phyloP scores from a whole-genome alignment of 345 rosid species.

The Geranium rotundifolium region DNA sequence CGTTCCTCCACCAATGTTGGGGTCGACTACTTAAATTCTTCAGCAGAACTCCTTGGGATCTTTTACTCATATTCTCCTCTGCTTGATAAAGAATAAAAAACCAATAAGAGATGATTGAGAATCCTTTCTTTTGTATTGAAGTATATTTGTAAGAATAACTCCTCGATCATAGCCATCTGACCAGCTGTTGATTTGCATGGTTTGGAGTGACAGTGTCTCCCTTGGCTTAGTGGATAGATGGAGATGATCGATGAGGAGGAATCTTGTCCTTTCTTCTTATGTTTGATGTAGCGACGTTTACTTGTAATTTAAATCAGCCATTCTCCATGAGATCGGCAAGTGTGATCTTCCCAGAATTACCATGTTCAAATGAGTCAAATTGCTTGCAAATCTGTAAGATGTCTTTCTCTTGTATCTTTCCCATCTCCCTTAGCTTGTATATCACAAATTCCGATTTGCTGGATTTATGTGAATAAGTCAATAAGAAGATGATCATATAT shows the following conservation, averaged over 20 bases:
- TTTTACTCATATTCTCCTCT: too few relatives aligned
- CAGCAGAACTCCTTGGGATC: too few relatives aligned
- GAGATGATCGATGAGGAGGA: neutral
- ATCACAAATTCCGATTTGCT: constrained; percentile 59
- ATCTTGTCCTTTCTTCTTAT: too few relatives aligned
- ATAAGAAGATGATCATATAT: neutral
- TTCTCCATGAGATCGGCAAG: constrained; percentile 40
- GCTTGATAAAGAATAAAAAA: neutral
- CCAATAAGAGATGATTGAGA: neutral
- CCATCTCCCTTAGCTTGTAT: constrained; percentile 77
- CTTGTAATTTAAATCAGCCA: constrained; percentile 8
- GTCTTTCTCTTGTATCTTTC: constrained; percentile 52
- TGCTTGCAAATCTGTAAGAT: constrained; percentile 39
- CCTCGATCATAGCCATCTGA: too few relatives aligned
- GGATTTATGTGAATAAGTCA: constrained; percentile 16
- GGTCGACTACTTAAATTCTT: too few relatives aligned
- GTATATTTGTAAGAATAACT: too few relatives aligned
- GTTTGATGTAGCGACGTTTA: neutral
- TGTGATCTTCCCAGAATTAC: constrained; percentile 44
- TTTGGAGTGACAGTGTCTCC: too few relatives aligned
- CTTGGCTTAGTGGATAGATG: too few relatives aligned
- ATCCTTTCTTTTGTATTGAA: neutral
- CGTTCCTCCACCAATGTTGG: too few relatives aligned
- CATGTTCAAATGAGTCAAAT: constrained; percentile 34
- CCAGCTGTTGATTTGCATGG: neutral